Percentiles rank a stretch among this genome's conserved stretches.
These are phyloP conservation scores for Aspergillus floridensis DNA, from an alignment of 2,329 filamentous ascomycete species.

Conservation along the genomic window DNA sequence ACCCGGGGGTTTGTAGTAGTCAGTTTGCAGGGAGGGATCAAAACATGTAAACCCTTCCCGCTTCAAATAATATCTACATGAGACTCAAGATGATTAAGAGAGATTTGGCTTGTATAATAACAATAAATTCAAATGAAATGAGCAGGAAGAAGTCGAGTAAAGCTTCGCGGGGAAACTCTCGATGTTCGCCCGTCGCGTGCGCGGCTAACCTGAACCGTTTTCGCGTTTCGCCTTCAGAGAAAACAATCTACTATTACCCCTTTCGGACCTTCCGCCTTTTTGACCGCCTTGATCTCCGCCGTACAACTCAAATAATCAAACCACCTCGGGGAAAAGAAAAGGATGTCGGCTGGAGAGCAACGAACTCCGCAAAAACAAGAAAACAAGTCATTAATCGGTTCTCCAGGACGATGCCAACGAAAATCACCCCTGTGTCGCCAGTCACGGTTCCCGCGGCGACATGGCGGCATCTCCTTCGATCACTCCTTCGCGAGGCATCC, in stretches of 20 bases:
- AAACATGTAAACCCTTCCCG: not conserved
- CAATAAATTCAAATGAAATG: not conserved
- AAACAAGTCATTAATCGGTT: not conserved
- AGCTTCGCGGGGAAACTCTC: slow-evolving; percentile 20
- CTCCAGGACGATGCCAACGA: not conserved
- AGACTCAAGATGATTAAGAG: not conserved
- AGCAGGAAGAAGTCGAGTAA: not conserved
- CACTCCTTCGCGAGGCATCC: slow-evolving; percentile 57
- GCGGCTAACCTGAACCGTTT: slow-evolving; percentile 22
- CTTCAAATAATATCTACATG: not conserved
- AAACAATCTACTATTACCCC: slow-evolving; percentile 15
- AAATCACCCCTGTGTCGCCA: slow-evolving; percentile 2
- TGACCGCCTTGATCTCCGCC: not conserved
- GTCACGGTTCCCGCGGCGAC: slow-evolving; percentile 23
- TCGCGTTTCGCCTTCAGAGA: slow-evolving; percentile 19
- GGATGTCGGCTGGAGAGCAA: not conserved
- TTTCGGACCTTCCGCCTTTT: slow-evolving; percentile 12
- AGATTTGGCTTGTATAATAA: not conserved
- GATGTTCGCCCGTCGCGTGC: slow-evolving; percentile 18
- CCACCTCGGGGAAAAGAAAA: not conserved
- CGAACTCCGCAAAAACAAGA: not conserved
- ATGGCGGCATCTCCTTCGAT: slow-evolving; percentile 52
- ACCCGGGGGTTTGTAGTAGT: not conserved
- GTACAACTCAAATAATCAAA: not conserved
- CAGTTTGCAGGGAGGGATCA: not conserved